These are phyloP conservation scores for Lumnitzera racemosa DNA, from an alignment of 345 rosid genomes.

Conservation along the genomic window DNA sequence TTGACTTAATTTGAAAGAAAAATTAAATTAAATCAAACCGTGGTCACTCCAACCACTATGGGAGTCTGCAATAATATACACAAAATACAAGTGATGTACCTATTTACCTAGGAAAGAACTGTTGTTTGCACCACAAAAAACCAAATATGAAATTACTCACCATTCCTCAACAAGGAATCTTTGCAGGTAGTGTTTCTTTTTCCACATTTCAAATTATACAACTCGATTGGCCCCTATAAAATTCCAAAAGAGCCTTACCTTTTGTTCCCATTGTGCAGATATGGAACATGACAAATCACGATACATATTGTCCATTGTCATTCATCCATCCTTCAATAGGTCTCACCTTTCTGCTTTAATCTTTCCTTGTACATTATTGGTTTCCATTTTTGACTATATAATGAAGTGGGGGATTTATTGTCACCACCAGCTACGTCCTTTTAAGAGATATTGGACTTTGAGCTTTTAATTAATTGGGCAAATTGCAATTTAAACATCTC, in stretches of 20 bases:
- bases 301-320: not conserved
- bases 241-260: not conserved
- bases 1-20: too few relatives aligned
- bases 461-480: too few relatives aligned
- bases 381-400: conserved; percentile 27
- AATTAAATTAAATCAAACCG: too few relatives aligned
- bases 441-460: too few relatives aligned
- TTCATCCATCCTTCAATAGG: not conserved
- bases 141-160: not conserved
- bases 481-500: too few relatives aligned
- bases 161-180: conserved; percentile 33
- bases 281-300: too few relatives aligned
- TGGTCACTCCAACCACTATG: too few relatives aligned
- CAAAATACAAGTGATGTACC: too few relatives aligned
- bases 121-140: not conserved
- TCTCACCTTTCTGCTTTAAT: not conserved
- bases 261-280: too few relatives aligned
- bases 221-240: not conserved
- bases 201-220: conserved; percentile 11
- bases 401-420: not conserved
- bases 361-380: conserved; percentile 14
- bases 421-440: not conserved
- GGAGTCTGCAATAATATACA: too few relatives aligned
- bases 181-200: conserved; percentile 27
- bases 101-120: too few relatives aligned